phyloP scores from a whole-genome alignment of 805 yeast genomes.

The Teunomyces funiuensis region DNA sequence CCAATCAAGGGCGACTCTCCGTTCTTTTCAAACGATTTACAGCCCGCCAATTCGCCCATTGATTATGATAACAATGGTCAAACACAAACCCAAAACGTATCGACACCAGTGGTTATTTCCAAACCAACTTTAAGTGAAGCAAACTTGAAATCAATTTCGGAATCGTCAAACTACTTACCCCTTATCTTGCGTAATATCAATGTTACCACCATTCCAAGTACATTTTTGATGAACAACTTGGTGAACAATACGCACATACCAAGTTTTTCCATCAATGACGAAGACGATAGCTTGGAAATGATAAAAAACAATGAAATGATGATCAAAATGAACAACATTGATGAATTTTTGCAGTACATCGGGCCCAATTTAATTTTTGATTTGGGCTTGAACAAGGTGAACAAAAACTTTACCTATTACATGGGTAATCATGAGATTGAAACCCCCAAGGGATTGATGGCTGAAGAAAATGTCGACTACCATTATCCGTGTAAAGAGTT shows the following conservation, averaged over 20 bases:
- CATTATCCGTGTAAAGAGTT: slow-evolving; percentile 9
- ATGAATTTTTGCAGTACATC: slow-evolving; percentile 38
- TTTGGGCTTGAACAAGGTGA: slow-evolving; percentile 24
- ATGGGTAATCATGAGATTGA: slow-evolving; percentile 2
- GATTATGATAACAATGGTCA: slow-evolving; percentile 8
- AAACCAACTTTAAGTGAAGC: slow-evolving; percentile 2
- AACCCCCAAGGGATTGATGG: slow-evolving; percentile 6
- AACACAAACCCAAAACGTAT: slow-evolving; percentile 1
- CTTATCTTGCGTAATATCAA: slow-evolving; percentile 66
- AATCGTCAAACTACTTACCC: slow-evolving; percentile 62
- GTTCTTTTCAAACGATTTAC: slow-evolving; percentile 15
- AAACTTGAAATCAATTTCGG: slow-evolving; percentile 17
- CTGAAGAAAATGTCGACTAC: slow-evolving; percentile 5
- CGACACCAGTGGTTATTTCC: background rate
- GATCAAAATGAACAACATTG: slow-evolving; percentile 26
- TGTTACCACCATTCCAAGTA: slow-evolving; percentile 58
- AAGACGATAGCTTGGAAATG: slow-evolving; percentile 32
- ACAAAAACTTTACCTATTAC: slow-evolving; percentile 13
- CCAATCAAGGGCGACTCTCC: slow-evolving; percentile 20
- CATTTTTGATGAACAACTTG: slow-evolving; percentile 43
- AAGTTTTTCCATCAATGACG: slow-evolving; percentile 32
- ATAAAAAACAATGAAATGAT: slow-evolving; percentile 30
- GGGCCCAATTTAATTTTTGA: slow-evolving; percentile 43
- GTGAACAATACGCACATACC: slow-evolving; percentile 15
- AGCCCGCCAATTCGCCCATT: slow-evolving; percentile 16